Percentiles rank a stretch among this genome's conserved stretches.
Conservation (phyloP, 2,329 filamentous ascomycete genomes). For the Paecilomyces sp. region DNA sequence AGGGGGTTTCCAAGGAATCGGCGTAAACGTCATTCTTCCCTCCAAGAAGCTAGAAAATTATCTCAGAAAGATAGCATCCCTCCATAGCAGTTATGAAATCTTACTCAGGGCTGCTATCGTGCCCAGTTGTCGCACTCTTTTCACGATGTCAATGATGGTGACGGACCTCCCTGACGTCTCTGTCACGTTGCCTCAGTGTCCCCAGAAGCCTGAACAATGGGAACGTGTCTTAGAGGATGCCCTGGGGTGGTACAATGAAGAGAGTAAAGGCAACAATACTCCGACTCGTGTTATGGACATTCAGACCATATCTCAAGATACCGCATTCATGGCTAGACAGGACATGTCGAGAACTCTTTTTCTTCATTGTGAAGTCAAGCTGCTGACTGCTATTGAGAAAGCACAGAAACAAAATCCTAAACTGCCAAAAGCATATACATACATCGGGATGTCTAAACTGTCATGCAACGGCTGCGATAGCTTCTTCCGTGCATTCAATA, state of each 20-base stretch:
- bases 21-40: no score
- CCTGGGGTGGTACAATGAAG: background rate
- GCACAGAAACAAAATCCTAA: background rate
- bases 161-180: background rate
- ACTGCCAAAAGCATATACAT: background rate
- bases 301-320: background rate
- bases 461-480: background rate
- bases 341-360: background rate
- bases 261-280: background rate
- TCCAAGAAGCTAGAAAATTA: no score
- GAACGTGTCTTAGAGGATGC: background rate
- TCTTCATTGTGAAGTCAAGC: background rate
- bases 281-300: background rate
- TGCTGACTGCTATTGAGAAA: background rate
- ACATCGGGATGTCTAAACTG: background rate
- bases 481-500: background rate
- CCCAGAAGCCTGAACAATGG: background rate
- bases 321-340: background rate
- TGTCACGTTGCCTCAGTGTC: background rate
- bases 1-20: no score
- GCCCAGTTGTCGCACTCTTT: no score
- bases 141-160: no score
- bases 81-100: no score
- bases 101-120: no score
- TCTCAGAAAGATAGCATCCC: no score